Percentiles rank a stretch among this genome's conserved stretches.
phyloP scores from a whole-genome alignment of 163 green algal genomes.

The Volvox carteri region DNA sequence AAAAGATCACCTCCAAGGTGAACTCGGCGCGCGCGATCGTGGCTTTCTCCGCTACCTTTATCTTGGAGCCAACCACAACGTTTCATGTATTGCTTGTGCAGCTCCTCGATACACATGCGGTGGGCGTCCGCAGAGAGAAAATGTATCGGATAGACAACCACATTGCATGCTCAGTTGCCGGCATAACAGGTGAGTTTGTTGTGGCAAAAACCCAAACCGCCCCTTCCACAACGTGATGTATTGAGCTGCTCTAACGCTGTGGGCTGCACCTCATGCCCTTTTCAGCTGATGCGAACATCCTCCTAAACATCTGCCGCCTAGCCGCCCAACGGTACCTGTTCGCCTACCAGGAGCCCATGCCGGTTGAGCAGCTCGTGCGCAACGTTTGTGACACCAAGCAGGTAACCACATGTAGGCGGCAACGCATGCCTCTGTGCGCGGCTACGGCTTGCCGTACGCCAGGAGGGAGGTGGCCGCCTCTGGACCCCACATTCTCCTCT shows the following conservation, averaged over 20 bases:
- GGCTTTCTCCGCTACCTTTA: not conserved
- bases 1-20: conserved; percentile 99
- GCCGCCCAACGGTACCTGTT: conserved; percentile 93
- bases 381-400: conserved; percentile 98
- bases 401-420: conserved; percentile 60
- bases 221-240: no score
- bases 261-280: not conserved
- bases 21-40: not conserved
- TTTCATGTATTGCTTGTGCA: conserved; percentile 63
- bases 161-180: conserved; percentile 95
- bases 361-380: conserved; percentile 98
- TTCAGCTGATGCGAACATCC: conserved; percentile 97
- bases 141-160: conserved; percentile 99
- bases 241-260: not conserved
- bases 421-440: no score
- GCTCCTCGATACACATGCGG: conserved; percentile 94
- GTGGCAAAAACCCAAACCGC: not conserved
- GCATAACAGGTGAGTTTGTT: conserved; percentile 88
- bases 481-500: no score
- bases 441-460: no score
- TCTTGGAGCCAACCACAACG: not conserved
- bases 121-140: conserved; percentile 95
- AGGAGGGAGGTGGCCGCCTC: no score
- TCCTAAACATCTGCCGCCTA: conserved; percentile 96
- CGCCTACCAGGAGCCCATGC: conserved; percentile 96